Base-by-base conservation (phyloP, 495 filamentous ascomycete genomes). In the Penicillium simplicissimum region DNA sequence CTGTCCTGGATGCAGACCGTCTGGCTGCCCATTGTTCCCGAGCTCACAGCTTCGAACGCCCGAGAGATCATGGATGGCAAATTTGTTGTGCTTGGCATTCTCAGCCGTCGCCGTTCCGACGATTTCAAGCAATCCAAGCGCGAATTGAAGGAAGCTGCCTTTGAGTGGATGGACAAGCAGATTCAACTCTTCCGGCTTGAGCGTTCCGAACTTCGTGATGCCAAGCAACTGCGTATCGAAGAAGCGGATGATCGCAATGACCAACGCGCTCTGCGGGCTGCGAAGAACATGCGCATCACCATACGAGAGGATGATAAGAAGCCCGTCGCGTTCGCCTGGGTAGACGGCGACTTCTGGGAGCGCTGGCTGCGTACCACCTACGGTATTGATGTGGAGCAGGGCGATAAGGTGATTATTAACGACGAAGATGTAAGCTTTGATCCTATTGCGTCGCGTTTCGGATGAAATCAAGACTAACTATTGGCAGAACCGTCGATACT, bases 81-180 rank as follows among this genome's bases (percentile, higher is more conserved):
- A 73, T 87, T 89, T 35, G 95, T 98, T 31, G 95, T 98, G 0
- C 85, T 98, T 15, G 96, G 91, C 13, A 90, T 98, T 21, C 77
- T 98, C 28, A 91, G 87, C 68, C 85, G 93, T 15, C 88, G 91
- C 11, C 85, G 91, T 47, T 78, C 87, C 36, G 90, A 92, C 52
- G 89, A 93, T 28, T 98, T 95, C 77, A 76, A 83, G 57, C 80
- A 81, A 49, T 87, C 90, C 25, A 90, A 90, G 75, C 86, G 90
- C 15, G 95, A 98, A 76, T 87, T 98, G 74, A 98, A 96, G 82
- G 93, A 91, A 60, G 95, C 95, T 21, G 95, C 95, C 11, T 80
- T 91, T 57, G 95, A 98, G 67, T 98, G 95, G 91, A 96, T 98
- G 88, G 95, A 97, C 73, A 96, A 94, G 79, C 90, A 97, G 71